phyloP scores from a whole-genome alignment of 2,329 filamentous ascomycete species.

The Coniochaeta pulveracea region DNA sequence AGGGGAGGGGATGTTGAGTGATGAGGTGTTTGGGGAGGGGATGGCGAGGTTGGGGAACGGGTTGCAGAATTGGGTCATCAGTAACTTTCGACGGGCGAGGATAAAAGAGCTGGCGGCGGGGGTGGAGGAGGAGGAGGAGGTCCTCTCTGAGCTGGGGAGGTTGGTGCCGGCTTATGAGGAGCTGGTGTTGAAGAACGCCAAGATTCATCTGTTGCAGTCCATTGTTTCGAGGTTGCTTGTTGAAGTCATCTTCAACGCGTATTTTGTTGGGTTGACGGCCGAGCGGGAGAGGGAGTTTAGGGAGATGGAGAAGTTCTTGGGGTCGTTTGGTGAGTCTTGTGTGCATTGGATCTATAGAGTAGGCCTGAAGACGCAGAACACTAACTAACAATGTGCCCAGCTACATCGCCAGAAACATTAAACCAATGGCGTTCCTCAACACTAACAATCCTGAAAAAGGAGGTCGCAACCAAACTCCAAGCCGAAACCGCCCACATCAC shows the following conservation, averaged over 20 bases:
- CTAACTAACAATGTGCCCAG: constrained; percentile 5
- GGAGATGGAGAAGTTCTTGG: constrained; percentile 35
- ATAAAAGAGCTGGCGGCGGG: too few relatives aligned
- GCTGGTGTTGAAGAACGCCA: constrained; percentile 35
- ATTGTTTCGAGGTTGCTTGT: constrained; percentile 48
- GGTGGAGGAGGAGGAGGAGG: too few relatives aligned
- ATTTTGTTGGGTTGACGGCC: constrained; percentile 50
- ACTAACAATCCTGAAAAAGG: constrained; percentile 45
- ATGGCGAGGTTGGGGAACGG: constrained; percentile 54
- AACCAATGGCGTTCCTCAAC: constrained; percentile 60
- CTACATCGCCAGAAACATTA: constrained; percentile 32
- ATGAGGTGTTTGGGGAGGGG: constrained; percentile 53
- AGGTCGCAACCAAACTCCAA: constrained; percentile 33
- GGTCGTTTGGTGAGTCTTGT: constrained; percentile 28
- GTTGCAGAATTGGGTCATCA: constrained; percentile 64
- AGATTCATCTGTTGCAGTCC: constrained; percentile 52
- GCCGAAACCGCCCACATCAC: constrained; percentile 30
- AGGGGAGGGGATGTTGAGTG: constrained; percentile 49
- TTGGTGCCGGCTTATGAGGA: constrained; percentile 48
- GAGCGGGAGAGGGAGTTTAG: constrained; percentile 39
- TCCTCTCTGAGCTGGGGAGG: constrained; percentile 29
- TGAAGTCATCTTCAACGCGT: constrained; percentile 48
- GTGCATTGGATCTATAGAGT: constrained; percentile 9
- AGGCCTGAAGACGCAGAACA: not conserved
- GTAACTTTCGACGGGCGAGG: constrained; percentile 53